Base-by-base conservation (phyloP, 2,329 filamentous ascomycete genomes). In the Pseudogymnoascus pannorum region DNA sequence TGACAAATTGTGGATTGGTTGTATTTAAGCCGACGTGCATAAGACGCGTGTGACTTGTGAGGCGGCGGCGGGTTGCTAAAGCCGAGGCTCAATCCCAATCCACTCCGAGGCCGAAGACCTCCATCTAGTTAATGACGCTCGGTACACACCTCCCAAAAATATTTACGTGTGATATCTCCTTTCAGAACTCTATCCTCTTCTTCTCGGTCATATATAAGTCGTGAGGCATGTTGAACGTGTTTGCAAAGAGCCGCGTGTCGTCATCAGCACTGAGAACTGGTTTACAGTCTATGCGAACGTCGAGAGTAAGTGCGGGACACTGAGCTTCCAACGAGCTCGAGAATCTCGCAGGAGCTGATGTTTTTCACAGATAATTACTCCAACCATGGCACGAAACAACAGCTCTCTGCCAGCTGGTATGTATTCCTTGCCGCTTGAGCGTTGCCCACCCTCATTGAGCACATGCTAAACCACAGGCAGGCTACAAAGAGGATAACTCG, bases 401-500 rank as follows among this genome's bases (percentile, higher is more conserved):
- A 86, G 82, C 77, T 83, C 83, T 64, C 74, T 84, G 60, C 80
- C 81, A 61, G 69, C 75, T 68, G 79, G 81, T 84, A 72, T 63
- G 73, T 60, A 16, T n/a, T 36, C 12, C 33, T 29, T 29, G 20
- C 54, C 24, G 31, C 24, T 14, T 12, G 24, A 26, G 14, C 18
- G 14, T 64, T 51, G 62, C 63, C 63, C 60, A 16, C 59, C 14
- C 36, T 18, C 31, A 58, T 42, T 63, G 24, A 61, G 31, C 58
- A 44, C 33, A 18, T 12, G 60, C 62, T 69, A 31, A 68, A 26
- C 58, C 33, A 22, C 33, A 36, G 29, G 7, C 70, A 90, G 89
- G 87, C 69, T 93, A 94, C 77, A 84, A 81, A 70, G 91, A 94
- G 77, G 89, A 94, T 75, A 81, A 81, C 69, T 86, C 85, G 70